phyloP scores from a whole-genome alignment of 2,329 filamentous ascomycete species.

The Calonectria henricotiae region DNA sequence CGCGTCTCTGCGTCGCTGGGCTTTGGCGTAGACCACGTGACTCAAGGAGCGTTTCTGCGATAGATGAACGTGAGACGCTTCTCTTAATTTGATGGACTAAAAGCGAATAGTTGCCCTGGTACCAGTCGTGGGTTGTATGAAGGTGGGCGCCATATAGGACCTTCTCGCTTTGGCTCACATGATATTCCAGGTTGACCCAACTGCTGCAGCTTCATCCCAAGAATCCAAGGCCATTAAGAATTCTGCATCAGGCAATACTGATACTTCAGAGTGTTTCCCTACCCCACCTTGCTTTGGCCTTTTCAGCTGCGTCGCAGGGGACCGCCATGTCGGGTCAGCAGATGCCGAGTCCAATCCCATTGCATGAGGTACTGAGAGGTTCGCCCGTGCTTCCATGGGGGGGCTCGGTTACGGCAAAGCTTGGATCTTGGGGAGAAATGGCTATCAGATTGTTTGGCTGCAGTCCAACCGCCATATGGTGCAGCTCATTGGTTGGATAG shows the following conservation, averaged over 20 bases:
- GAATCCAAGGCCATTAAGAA: slow-evolving; percentile 44
- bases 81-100: no score
- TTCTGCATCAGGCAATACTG: not conserved
- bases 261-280: not conserved
- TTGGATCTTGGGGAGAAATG: slow-evolving; percentile 14
- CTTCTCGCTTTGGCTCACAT: slow-evolving; percentile 25
- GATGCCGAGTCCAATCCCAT: slow-evolving; percentile 29
- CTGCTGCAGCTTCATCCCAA: slow-evolving; percentile 41
- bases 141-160: no score
- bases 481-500: slow-evolving; percentile 28
- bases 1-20: no score
- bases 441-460: slow-evolving; percentile 12
- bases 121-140: slow-evolving; percentile 16
- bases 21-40: no score
- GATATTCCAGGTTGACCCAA: slow-evolving; percentile 44
- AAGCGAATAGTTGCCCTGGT: slow-evolving; percentile 24
- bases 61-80: no score
- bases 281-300: not conserved
- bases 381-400: no score
- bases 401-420: not conserved
- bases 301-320: slow-evolving; percentile 7
- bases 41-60: no score
- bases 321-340: slow-evolving; percentile 38
- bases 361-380: not conserved
- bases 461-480: slow-evolving; percentile 31